Evolutionary conservation across 2,329 filamentous ascomycete genomes (phyloP), one percentile per base, ranked within the genome.

Genomic region (Xylariaceae sp.): DNA sequence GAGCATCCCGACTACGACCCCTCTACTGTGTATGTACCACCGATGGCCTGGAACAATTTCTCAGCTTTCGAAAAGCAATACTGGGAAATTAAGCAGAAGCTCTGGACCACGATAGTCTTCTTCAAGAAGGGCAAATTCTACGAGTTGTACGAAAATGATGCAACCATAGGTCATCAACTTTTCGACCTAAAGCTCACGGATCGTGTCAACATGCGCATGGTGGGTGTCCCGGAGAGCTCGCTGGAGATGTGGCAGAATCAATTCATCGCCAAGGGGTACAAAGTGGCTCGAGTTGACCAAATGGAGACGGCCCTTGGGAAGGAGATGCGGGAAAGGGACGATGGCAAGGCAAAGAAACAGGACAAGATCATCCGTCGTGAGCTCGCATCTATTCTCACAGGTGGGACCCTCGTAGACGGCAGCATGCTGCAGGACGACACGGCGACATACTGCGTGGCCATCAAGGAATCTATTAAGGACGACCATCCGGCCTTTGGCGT

Each of bases 81-180:
- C 71, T 99, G 94, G 94, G 91, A 96, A 67, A 97, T 99, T 72
- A 99, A 99, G 76, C 89, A 92, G 72, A 97, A 97, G 64, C 90
- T 95, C 61, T 97, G 91, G 89, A 92, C 97, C 62, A 97, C 92
- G 0, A 88, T 99, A 39, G 93, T 99, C 13, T 99, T 99, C 75
- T 99, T 99, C 85, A 99, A 97, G 74, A 99, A 99, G 78, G 94
- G 94, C 67, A 99, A 99, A 67, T 99, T 99, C 73, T 99, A 97
- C 69, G 94, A 99, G 70, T 81, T 99, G 0, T 99, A 97, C 67
- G 94, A 99, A 71, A 96, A 97, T 56, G 94, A 99, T 73, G 94
- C 94, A 4, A 96, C 93, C 0, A 87, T 97, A 50, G 94, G 94
- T 4, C 92, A 99, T 69, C 94, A 97, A 70, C 80, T 97, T 13